These are phyloP conservation scores for Fragaria iinumae DNA, from an alignment of 306 rosid genomes.

Conservation along the genomic window DNA sequence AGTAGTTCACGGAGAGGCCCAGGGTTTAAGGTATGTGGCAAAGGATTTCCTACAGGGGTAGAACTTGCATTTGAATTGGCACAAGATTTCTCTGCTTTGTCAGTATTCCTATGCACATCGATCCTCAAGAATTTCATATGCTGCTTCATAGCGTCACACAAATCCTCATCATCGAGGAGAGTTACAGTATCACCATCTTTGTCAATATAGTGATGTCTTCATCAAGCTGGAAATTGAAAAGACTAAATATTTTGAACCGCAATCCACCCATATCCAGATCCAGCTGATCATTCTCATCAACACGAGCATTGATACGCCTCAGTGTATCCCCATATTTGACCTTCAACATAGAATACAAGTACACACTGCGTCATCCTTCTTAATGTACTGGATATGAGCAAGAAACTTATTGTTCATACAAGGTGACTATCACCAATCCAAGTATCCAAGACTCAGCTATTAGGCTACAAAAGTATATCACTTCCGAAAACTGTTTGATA, in stretches of 20 bases:
- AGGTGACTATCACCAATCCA: neutral
- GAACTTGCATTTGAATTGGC: conserved; percentile 54
- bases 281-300: conserved; percentile 44
- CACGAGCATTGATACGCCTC: conserved; percentile 69
- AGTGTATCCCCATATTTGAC: conserved; percentile 66
- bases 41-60: conserved; percentile 39
- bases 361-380: neutral
- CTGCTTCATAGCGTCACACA: conserved; percentile 71
- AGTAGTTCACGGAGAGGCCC: conserved; percentile 36
- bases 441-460: neutral
- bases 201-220: conserved; percentile 53
- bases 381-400: neutral
- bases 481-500: too few species aligned
- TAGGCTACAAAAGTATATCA: neutral
- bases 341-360: conserved; percentile 24
- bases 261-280: conserved; percentile 69
- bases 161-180: conserved; percentile 75
- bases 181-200: conserved; percentile 92
- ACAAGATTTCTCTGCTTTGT: conserved; percentile 31
- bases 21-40: conserved; percentile 5
- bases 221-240: conserved; percentile 51
- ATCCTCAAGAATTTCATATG: conserved; percentile 65
- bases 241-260: conserved; percentile 49
- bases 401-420: neutral
- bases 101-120: conserved; percentile 44